A percentile compares a stretch with the other conserved stretches of the same genome.
Evolutionary conservation across 1,284 basidiomycete species (phyloP).

Genomic region (Cutaneotrichosporon sp.): DNA sequence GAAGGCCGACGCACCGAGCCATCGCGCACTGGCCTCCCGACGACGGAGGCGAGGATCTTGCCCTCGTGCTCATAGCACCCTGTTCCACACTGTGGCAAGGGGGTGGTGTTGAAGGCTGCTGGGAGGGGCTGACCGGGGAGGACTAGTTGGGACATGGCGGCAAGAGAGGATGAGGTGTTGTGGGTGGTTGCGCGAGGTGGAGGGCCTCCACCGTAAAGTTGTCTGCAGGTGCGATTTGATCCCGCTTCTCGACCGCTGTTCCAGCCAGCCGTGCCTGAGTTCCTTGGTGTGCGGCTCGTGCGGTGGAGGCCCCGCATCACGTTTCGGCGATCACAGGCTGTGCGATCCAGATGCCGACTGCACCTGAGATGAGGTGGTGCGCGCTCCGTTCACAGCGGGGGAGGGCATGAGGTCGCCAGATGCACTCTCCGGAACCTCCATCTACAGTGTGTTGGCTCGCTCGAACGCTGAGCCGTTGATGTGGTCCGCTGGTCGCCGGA

Average conservation of each 20-base stretch:
- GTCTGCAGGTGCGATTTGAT: neutral
- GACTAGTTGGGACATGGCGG: constrained; percentile 42
- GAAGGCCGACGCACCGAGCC: constrained; percentile 66
- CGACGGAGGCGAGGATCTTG: constrained; percentile 68
- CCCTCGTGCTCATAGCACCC: constrained; percentile 72
- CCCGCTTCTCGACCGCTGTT: too few species aligned
- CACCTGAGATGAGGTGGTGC: neutral
- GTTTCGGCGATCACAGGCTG: constrained; percentile 1
- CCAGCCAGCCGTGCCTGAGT: too few species aligned
- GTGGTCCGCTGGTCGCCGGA: too few species aligned
- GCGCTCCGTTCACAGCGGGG: too few species aligned
- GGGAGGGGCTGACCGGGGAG: constrained; percentile 81
- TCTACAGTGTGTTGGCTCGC: too few species aligned
- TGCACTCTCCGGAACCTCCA: too few species aligned
- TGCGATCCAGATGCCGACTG: too few species aligned
- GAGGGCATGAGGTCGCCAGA: too few species aligned
- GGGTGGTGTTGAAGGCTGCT: constrained; percentile 60
- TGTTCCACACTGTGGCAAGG: constrained; percentile 61
- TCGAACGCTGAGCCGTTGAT: too few species aligned
- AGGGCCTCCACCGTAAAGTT: constrained; percentile 12
- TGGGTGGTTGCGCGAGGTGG: neutral
- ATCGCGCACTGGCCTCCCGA: constrained; percentile 65
- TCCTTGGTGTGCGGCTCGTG: too few species aligned
- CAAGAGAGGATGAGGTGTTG: neutral
- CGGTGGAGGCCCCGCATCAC: neutral